These are phyloP conservation scores for Arthroderma sp. DNA, from an alignment of 2,329 filamentous ascomycete genomes.

Conservation along the genomic window DNA sequence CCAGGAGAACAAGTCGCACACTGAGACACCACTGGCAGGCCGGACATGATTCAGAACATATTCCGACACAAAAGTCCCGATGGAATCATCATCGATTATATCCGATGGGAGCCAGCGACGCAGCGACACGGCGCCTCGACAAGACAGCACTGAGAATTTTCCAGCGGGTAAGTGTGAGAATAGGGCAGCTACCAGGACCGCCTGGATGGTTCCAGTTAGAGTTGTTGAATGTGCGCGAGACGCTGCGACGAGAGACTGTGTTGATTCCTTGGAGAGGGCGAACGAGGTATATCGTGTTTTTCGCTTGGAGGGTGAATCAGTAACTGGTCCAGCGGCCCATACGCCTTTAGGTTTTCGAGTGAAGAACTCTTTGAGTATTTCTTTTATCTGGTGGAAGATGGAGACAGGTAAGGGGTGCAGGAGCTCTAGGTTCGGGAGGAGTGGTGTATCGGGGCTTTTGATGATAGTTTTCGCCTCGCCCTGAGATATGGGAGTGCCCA, in stretches of 20 bases:
- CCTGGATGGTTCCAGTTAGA: conserved; percentile 29
- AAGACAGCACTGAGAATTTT: conserved; percentile 19
- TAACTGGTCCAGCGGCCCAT: not conserved
- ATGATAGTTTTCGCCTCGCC: conserved; percentile 14
- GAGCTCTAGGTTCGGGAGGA: conserved; percentile 30
- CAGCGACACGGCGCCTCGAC: conserved; percentile 25
- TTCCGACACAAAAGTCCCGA: conserved; percentile 27
- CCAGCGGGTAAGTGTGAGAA: conserved; percentile 19
- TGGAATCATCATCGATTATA: conserved; percentile 22
- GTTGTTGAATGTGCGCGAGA: conserved; percentile 25
- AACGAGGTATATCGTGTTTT: not conserved
- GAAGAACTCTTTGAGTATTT: conserved; percentile 21
- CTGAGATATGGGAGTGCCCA: conserved; percentile 2
- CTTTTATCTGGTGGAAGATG: conserved; percentile 13
- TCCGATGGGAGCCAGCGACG: conserved; percentile 24
- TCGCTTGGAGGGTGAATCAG: not conserved
- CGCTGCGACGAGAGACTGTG: not conserved
- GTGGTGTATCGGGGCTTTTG: conserved; percentile 15
- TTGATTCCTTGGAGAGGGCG: not conserved
- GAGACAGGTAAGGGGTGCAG: conserved; percentile 29
- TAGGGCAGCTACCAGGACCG: conserved; percentile 25
- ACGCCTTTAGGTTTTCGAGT: conserved; percentile 5
- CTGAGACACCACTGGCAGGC: not conserved
- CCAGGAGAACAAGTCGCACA: conserved; percentile 19
- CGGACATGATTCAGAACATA: conserved; percentile 20